Base-by-base conservation (phyloP, 164 flowering plant genomes). In the Brasenia schreberi region DNA sequence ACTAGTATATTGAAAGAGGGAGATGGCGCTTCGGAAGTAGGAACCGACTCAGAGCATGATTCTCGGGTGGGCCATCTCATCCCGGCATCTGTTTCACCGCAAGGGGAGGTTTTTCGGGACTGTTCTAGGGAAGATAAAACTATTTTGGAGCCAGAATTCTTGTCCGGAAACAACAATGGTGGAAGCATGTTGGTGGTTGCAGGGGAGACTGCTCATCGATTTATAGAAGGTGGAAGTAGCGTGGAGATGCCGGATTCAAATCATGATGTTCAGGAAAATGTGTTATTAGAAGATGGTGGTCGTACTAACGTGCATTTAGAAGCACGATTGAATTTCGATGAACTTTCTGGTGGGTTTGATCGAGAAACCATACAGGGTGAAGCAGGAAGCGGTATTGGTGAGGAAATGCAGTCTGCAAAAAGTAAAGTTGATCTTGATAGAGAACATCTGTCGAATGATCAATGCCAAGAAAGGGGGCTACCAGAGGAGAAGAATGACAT, bases 71-170 rank as follows among this genome's bases (percentile, higher is more conserved):
- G 18, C 42, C 19, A n/a, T 5, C 12, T 18, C 0, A 18, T 66
- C 16, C 18, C 16, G 59, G 19, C 44, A 67, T 7, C 18, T 19
- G 18, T 59, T 58, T 12, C 60, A 68, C 60, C 58, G 17, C 42
- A 65, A 69, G 70, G 18, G 3, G 19, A 61, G 72, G 75, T 59
- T 61, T 67, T 18, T 7, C 63, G 45, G 45, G 39, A 61, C 18
- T 42, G 42, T 62, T 67, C 70, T 7, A 43, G 63, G 18, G 60
- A 42, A n/a, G 17, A 12, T 9, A 56, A 65, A 45, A 9, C 42
- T 10, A 59, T 17, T 6, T 3, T 59, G 43, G 70, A 59, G 16
- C 17, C 10, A 52, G 59, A 52, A 3, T 18, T 23, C 19, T 49
- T 49, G 61, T 63, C 53, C 19, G 12, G 6, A 39, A 18, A 7